A percentile compares a stretch with the other conserved stretches of the same genome.
phyloP scores from a whole-genome alignment of 177 flowering plant species.

The Vitis hybrid region DNA sequence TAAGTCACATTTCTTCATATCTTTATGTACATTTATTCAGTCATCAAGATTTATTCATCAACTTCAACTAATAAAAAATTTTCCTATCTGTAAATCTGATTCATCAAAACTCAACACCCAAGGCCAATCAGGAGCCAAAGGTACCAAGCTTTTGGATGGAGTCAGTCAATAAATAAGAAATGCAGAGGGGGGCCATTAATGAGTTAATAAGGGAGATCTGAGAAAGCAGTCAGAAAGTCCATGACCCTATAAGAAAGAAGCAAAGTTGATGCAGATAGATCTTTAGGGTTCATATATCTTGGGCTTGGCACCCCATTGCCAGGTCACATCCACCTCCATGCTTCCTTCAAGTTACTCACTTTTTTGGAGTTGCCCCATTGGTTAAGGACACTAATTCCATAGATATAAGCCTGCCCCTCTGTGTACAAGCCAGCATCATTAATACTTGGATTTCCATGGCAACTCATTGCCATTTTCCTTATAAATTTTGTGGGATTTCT shows the following conservation, averaged over 20 bases:
- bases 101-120: too few relatives aligned
- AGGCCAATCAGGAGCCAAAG: too few relatives aligned
- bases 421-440: constrained; percentile 12
- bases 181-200: background rate
- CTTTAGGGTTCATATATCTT: constrained; percentile 2
- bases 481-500: background rate
- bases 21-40: too few relatives aligned
- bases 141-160: too few relatives aligned
- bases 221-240: constrained; percentile 1
- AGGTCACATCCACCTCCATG: constrained; percentile 19
- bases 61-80: too few relatives aligned
- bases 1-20: too few relatives aligned
- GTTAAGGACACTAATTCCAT: constrained; percentile 1
- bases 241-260: background rate
- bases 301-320: constrained; percentile 13
- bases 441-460: background rate
- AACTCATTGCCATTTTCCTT: too few relatives aligned
- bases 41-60: too few relatives aligned
- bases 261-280: constrained; percentile 20
- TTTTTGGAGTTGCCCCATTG: background rate
- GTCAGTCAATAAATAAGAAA: too few relatives aligned
- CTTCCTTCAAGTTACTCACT: constrained; percentile 3
- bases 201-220: background rate
- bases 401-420: constrained; percentile 14
- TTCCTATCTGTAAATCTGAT: too few relatives aligned